Evolutionary conservation across 2,329 filamentous ascomycete genomes (phyloP), one percentile per base, ranked within the genome.

Genomic region (Myriosclerotinia duriaeana): DNA sequence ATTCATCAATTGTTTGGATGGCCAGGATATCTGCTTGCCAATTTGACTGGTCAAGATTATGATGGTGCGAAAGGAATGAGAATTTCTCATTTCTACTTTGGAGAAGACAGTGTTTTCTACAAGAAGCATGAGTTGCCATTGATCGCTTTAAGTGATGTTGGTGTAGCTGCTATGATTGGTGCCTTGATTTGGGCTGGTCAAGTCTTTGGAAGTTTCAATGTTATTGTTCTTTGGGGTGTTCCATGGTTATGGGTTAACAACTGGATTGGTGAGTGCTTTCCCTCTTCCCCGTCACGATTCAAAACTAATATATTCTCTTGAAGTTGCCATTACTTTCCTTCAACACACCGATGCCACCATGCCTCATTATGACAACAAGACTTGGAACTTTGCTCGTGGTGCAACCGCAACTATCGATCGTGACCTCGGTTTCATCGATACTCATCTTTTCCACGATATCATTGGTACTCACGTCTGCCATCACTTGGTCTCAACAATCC

Each of bases 291-390:
- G 69, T 66, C 30, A 63, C 1, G 17, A 40, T 56, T 26, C 64
- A 15, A 60, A 48, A 59, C 71, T 76, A 71, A 76, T 71, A 30
- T 56, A 11, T 52, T 15, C 50, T 55, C 42, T 44, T 53, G 67
- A 44, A 87, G 87, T 91, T 26, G 87, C 87, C 69, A 91, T 91
- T 75, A 91, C 89, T 58, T 91, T 89, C 78, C 86, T 91, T 26
- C 89, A 91, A 78, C 89, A 91, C 81, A 89, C 87, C 65, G 85
- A 90, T 52, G 75, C 72, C 17, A 76, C 77, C 36, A 79, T 87
- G 59, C 83, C 83, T 22, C 84, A 89, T 76, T 89, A 86, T 75
- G 81, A 84, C 36, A 81, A 82, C 53, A 80, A 83, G 22, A 79
- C 79, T 65, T 89, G 87, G 87, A 86, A 83, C 30, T 89, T 84